phyloP scores from a whole-genome alignment of 306 rosid species.

The Begonia peltatifolia region DNA sequence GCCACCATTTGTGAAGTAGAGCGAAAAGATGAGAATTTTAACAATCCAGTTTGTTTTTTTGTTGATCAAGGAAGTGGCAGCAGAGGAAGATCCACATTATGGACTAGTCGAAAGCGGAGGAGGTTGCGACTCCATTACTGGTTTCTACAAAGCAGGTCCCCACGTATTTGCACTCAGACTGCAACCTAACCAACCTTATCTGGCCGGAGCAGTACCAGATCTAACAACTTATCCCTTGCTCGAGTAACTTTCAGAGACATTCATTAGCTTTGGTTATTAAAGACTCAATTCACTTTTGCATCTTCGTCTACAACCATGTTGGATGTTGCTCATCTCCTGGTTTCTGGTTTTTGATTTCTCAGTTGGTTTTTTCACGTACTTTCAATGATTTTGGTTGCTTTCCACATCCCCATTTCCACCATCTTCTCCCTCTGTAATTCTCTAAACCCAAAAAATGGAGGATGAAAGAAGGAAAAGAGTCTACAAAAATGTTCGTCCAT shows the following conservation, averaged over 20 bases:
- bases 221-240: constrained; percentile 23
- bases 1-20: no score
- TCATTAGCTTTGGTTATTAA: constrained; percentile 23
- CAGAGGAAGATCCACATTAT: constrained; percentile 24
- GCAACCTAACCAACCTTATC: constrained; percentile 35
- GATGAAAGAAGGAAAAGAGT: no score
- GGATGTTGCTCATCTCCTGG: no score
- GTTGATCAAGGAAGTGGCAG: constrained; percentile 22
- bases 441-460: no score
- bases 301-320: no score
- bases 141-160: constrained; percentile 42
- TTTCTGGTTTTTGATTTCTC: no score
- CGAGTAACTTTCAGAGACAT: neutral
- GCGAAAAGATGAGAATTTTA: neutral
- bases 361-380: no score
- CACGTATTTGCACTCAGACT: constrained; percentile 45
- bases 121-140: constrained; percentile 39
- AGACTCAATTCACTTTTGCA: no score
- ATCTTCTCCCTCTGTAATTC: no score
- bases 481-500: no score
- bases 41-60: neutral
- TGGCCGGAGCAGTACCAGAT: constrained; percentile 31
- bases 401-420: no score
- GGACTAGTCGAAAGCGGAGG: constrained; percentile 36
- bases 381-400: no score